Base-by-base conservation (phyloP, 805 yeast genomes). In the Ogataea chonburiensis region DNA sequence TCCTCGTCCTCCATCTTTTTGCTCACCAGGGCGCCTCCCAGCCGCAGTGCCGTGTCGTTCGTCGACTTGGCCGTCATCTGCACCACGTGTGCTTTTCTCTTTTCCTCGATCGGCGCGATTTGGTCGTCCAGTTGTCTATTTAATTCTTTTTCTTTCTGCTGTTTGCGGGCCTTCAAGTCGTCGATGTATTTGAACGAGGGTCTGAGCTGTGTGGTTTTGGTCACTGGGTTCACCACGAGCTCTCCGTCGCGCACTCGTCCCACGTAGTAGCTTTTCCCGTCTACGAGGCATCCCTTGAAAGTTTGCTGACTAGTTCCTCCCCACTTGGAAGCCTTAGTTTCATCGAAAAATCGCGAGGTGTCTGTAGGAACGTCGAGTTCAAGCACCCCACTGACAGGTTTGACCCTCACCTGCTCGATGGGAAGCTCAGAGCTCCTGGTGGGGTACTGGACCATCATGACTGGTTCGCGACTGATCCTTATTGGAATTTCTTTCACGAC, bases 121-220 rank as follows among this genome's bases (percentile, higher is more conserved):
- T 64, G 61, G 41, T 67, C 64, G n/a, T 66, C 56, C 5, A 61
- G 48, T 25, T 70, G 71, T 29, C 67, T 67, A 33, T 61, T 64
- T 42, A 64, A 20, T 61, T 70, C 40, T 63, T 66, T 37, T 63
- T 70, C 38, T 65, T 65, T 40, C 70, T 75, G 42, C 61, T 54
- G 44, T 38, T 37, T 70, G 63, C 43, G 46, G 16, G 33, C 40
- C 34, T 53, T 58, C 5, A 46, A 30, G 25, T 71, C 78, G 55
- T 88, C 95, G 27, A 88, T 77, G 55, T 89, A 86, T 46, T 72
- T 74, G 63, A 93, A 86, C 49, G 75, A 73, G 3, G 97, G 93
- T 47, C 96, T 72, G 42, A 93, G 58, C 58, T 91, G 97, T 0
- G 82, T 75, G 0, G 84, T 75, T 14, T 77, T 70, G 22, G 76